Conservation (phyloP, 2,329 filamentous ascomycete species). For the Colletotrichum lindemuthianum region DNA sequence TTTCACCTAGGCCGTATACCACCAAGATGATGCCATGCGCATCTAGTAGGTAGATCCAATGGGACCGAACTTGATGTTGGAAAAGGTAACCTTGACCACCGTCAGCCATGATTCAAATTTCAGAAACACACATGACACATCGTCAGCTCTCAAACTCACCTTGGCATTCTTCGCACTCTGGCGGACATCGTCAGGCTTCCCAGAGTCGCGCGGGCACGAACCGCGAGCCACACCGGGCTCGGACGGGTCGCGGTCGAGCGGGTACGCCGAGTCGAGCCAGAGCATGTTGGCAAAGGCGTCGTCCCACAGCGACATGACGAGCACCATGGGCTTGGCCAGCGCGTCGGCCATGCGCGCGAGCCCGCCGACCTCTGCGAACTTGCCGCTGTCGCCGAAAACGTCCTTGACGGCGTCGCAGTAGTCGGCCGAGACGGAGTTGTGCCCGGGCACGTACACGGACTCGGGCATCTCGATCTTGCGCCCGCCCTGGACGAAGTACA, state of each 20-base stretch:
- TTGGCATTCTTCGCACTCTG: slow-evolving; percentile 54
- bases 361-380: slow-evolving; percentile 64
- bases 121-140: background rate
- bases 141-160: slow-evolving; percentile 59
- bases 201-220: slow-evolving; percentile 61
- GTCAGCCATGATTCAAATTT: background rate
- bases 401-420: slow-evolving; percentile 66
- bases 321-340: slow-evolving; percentile 66
- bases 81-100: slow-evolving; percentile 51
- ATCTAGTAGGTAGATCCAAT: slow-evolving; percentile 61
- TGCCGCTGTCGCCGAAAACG: slow-evolving; percentile 61
- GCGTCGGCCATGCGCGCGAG: slow-evolving; percentile 62
- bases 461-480: slow-evolving; percentile 60
- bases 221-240: slow-evolving; percentile 62
- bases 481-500: slow-evolving; percentile 69
- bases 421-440: slow-evolving; percentile 58
- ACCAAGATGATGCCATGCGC: background rate
- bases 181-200: slow-evolving; percentile 61
- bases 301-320: slow-evolving; percentile 71
- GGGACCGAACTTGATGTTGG: slow-evolving; percentile 63
- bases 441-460: slow-evolving; percentile 40
- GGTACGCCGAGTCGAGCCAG: slow-evolving; percentile 77
- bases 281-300: slow-evolving; percentile 55
- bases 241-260: slow-evolving; percentile 53
- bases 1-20: too few species aligned